phyloP scores from a whole-genome alignment of 169 alveolate species.

The Cryptosporidium ubiquitum region DNA sequence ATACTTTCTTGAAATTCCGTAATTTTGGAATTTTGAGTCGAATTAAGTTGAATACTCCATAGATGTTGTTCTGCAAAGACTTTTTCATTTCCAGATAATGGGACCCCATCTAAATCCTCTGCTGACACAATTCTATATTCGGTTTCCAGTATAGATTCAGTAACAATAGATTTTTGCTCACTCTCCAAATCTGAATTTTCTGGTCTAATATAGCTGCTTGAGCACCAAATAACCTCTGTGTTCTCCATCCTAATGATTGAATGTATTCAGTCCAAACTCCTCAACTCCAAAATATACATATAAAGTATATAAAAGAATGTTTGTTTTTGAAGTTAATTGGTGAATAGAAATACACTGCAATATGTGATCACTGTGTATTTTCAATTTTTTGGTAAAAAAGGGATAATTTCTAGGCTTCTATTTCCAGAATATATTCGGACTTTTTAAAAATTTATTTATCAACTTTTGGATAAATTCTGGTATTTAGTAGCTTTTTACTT shows the following conservation, averaged over 20 bases:
- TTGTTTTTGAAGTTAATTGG: neutral
- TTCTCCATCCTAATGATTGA: conserved; percentile 11
- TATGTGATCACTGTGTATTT: neutral
- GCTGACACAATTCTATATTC: conserved; percentile 58
- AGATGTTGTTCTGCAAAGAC: conserved; percentile 63
- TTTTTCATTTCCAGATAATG: conserved; percentile 64
- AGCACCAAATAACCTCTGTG: conserved; percentile 59
- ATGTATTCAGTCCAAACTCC: neutral
- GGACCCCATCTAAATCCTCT: conserved; percentile 24
- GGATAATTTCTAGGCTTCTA: neutral
- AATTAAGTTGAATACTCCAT: conserved; percentile 29
- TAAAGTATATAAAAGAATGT: neutral
- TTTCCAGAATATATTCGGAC: neutral
- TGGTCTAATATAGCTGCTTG: conserved; percentile 49
- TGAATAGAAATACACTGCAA: neutral
- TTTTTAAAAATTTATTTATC: neutral
- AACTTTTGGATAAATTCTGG: neutral
- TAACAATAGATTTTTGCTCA: conserved; percentile 2
- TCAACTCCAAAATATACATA: neutral
- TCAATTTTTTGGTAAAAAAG: neutral
- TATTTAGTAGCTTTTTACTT: neutral
- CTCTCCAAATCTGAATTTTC: conserved; percentile 10
- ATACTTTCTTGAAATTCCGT: neutral
- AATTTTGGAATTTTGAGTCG: neutral
- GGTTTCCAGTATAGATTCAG: conserved; percentile 59